Percentiles rank a stretch among this genome's conserved stretches.
Evolutionary conservation across 1,284 basidiomycete species (phyloP).

Genomic region (Fomitiporia mediterranea): DNA sequence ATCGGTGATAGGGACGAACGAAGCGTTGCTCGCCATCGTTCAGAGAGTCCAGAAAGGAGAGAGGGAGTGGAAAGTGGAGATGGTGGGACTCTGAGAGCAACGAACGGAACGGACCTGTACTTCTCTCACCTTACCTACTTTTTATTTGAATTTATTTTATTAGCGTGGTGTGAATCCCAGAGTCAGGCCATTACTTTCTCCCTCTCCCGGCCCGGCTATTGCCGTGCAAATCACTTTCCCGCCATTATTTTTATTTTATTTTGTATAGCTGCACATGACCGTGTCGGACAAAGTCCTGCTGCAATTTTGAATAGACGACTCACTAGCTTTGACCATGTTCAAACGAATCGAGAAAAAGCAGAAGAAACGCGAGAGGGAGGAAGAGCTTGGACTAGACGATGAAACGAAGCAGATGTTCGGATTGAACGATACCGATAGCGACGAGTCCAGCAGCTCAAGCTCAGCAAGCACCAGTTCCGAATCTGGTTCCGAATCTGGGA

Average conservation of each 20-base stretch:
- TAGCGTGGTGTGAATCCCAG: background rate
- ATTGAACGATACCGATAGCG: constrained; percentile 68
- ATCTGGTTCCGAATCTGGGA: constrained; percentile 31
- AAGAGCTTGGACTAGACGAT: constrained; percentile 64
- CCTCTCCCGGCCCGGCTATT: background rate
- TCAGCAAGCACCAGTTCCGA: too few species aligned
- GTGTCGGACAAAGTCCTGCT: background rate
- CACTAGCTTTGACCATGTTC: constrained; percentile 53
- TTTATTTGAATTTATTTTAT: constrained; percentile 2
- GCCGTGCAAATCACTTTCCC: constrained; percentile 1
- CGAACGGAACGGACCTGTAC: background rate
- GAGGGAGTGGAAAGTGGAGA: background rate
- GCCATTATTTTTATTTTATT: constrained; percentile 3
- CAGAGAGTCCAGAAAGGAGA: background rate
- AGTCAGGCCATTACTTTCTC: constrained; percentile 6
- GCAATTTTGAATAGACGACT: background rate
- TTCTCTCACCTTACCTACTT: background rate
- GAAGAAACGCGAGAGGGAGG: constrained; percentile 61
- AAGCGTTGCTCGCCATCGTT: constrained; percentile 16
- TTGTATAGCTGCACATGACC: background rate
- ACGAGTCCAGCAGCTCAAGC: too few species aligned
- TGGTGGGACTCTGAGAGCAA: constrained; percentile 2
- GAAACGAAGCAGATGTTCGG: constrained; percentile 70
- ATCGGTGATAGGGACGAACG: constrained; percentile 6
- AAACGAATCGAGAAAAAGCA: constrained; percentile 74